These are phyloP conservation scores for Linnemannia schmuckeri DNA, from an alignment of 192 early-diverging fungal genomes.

Conservation along the genomic window DNA sequence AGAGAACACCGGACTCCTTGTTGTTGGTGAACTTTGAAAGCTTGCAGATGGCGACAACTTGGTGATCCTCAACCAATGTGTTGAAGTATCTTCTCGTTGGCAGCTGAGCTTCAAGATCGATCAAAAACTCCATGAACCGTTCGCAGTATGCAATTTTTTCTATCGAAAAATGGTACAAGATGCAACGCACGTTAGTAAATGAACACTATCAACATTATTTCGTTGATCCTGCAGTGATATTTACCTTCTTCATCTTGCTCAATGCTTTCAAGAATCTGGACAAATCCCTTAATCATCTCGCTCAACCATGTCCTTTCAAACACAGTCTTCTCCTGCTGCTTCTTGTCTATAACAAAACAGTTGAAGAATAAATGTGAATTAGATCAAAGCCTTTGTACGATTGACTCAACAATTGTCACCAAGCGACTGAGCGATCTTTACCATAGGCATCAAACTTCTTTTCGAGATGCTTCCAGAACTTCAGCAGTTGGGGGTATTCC, in stretches of 20 bases:
- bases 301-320: slow-evolving; percentile 78
- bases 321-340: slow-evolving; percentile 64
- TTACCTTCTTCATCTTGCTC: slow-evolving; percentile 63
- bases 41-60: slow-evolving; percentile 70
- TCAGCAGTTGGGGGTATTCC: slow-evolving; percentile 70
- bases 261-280: slow-evolving; percentile 69
- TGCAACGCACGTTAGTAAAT: no score
- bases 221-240: background rate
- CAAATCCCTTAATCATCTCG: slow-evolving; percentile 73
- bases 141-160: slow-evolving; percentile 73
- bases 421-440: slow-evolving; percentile 9
- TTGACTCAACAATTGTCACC: background rate
- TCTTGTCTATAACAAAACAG: slow-evolving; percentile 40
- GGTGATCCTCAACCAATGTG: slow-evolving; percentile 83
- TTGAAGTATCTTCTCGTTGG: slow-evolving; percentile 93
- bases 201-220: background rate
- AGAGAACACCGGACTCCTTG: slow-evolving; percentile 57
- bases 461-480: slow-evolving; percentile 74
- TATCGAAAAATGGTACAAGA: slow-evolving; percentile 23
- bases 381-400: background rate
- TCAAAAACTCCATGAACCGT: slow-evolving; percentile 87
- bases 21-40: slow-evolving; percentile 61
- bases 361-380: background rate
- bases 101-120: slow-evolving; percentile 89
- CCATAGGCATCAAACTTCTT: slow-evolving; percentile 67